Percentiles rank a stretch among this genome's conserved stretches.
phyloP scores from a whole-genome alignment of 2,329 filamentous ascomycete genomes.

The Colletotrichum destructivum region DNA sequence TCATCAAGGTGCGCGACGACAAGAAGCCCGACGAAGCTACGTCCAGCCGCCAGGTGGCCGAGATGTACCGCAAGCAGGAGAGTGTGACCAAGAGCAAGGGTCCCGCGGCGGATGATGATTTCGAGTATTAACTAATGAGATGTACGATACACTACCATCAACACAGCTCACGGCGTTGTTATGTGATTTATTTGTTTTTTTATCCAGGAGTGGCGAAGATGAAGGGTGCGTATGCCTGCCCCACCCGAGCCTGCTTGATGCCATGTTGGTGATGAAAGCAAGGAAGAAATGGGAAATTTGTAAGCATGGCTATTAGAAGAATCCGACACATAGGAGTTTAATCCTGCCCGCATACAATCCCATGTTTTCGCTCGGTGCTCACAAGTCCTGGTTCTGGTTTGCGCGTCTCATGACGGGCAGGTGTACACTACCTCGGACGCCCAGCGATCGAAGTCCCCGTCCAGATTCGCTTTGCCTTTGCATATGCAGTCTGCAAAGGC shows the following conservation, averaged over 20 bases:
- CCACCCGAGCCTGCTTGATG: neutral
- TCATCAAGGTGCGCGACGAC: slow-evolving; percentile 92
- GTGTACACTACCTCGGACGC: neutral
- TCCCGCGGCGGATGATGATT: slow-evolving; percentile 93
- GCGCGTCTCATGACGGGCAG: neutral
- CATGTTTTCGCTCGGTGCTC: neutral
- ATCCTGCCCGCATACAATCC: neutral
- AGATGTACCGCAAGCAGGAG: slow-evolving; percentile 98
- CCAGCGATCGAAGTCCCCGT: neutral
- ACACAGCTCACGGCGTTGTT: slow-evolving; percentile 22
- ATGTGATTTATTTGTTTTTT: neutral
- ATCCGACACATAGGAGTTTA: neutral
- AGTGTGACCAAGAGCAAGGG: slow-evolving; percentile 89
- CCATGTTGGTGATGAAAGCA: neutral
- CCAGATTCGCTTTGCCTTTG: slow-evolving; percentile 11
- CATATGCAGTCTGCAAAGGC: neutral
- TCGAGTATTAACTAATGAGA: slow-evolving; percentile 82
- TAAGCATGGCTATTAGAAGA: slow-evolving; percentile 2
- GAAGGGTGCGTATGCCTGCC: neutral
- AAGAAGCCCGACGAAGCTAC: slow-evolving; percentile 97
- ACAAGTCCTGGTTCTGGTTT: neutral
- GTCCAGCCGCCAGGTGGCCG: slow-evolving; percentile 85
- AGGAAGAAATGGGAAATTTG: neutral
- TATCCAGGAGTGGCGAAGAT: neutral
- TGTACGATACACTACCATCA: neutral